Conservation (phyloP, 2,329 filamentous ascomycete species). For the Penicillium sp. region DNA sequence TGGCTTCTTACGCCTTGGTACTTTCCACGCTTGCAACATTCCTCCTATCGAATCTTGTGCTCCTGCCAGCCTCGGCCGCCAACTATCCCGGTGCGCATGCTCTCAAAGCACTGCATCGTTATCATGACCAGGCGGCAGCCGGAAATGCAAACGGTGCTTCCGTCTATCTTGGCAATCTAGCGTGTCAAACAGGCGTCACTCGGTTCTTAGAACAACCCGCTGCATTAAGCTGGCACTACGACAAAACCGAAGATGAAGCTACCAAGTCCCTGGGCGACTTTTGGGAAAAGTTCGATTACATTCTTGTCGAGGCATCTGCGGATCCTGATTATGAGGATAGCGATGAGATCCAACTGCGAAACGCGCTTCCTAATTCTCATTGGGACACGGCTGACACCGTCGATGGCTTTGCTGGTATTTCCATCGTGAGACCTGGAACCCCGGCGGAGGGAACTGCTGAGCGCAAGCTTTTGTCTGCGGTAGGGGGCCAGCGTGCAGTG, state of each 20-base stretch:
- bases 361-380: slow-evolving; percentile 24
- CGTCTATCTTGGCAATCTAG: slow-evolving; percentile 60
- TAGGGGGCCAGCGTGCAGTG: slow-evolving; percentile 34
- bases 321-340: slow-evolving; percentile 17
- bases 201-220: slow-evolving; percentile 52
- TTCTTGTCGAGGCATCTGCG: slow-evolving; percentile 49
- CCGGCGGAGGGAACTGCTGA: slow-evolving; percentile 27
- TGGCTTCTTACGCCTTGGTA: slow-evolving; percentile 56
- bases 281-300: slow-evolving; percentile 60
- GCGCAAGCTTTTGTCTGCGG: slow-evolving; percentile 33
- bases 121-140: slow-evolving; percentile 15
- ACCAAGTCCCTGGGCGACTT: slow-evolving; percentile 51
- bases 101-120: slow-evolving; percentile 48
- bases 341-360: slow-evolving; percentile 41
- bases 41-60: slow-evolving; percentile 61
- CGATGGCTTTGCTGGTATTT: slow-evolving; percentile 52
- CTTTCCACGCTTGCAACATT: slow-evolving; percentile 62
- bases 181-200: slow-evolving; percentile 63
- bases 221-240: slow-evolving; percentile 52
- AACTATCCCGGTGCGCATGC: slow-evolving; percentile 94
- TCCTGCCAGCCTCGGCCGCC: slow-evolving; percentile 77
- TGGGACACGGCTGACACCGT: slow-evolving; percentile 55
- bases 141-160: slow-evolving; percentile 20
- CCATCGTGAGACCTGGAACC: slow-evolving; percentile 46
- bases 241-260: slow-evolving; percentile 57